Evolutionary conservation across 1,284 basidiomycete genomes (phyloP).

Genomic region (Pyrrhoderma noxium): DNA sequence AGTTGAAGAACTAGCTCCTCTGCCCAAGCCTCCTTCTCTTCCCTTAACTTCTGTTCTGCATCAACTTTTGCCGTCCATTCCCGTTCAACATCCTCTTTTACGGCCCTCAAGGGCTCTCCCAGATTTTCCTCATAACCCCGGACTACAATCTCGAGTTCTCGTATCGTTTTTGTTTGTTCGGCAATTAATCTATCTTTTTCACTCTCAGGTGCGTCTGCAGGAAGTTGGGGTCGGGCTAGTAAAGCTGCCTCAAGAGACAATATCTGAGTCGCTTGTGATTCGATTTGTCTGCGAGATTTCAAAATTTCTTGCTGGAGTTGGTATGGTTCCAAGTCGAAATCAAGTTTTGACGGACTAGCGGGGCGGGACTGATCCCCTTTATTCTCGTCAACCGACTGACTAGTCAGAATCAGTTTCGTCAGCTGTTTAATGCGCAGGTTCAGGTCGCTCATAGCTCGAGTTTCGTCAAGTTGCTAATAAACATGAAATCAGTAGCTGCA

Average conservation of each 20-base stretch:
- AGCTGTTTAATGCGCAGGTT: slow-evolving; percentile 78
- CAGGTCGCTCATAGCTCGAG: slow-evolving; percentile 72
- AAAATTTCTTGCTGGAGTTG: slow-evolving; percentile 84
- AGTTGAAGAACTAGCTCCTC: slow-evolving; percentile 61
- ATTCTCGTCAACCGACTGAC: slow-evolving; percentile 66
- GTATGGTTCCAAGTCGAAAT: slow-evolving; percentile 80
- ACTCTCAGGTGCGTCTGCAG: slow-evolving; percentile 48
- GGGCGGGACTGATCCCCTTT: slow-evolving; percentile 65
- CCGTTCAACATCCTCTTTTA: slow-evolving; percentile 74
- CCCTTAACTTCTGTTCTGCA: slow-evolving; percentile 47
- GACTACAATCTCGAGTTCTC: slow-evolving; percentile 65
- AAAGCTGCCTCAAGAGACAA: slow-evolving; percentile 71
- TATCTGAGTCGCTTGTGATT: slow-evolving; percentile 74
- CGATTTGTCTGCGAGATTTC: slow-evolving; percentile 61
- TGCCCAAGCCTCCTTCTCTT: slow-evolving; percentile 67
- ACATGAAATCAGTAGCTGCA: slow-evolving; percentile 8
- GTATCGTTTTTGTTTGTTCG: slow-evolving; percentile 61
- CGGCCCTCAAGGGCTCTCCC: slow-evolving; percentile 62
- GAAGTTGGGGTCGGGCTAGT: slow-evolving; percentile 52
- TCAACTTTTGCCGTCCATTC: slow-evolving; percentile 66
- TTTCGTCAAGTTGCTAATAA: slow-evolving; percentile 68
- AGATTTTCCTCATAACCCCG: slow-evolving; percentile 64
- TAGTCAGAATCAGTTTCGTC: slow-evolving; percentile 82
- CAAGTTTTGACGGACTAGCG: slow-evolving; percentile 72
- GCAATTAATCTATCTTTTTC: slow-evolving; percentile 67